Percentiles rank a stretch among this genome's conserved stretches.
These are phyloP conservation scores for Ceratobasidium sp. DNA, from an alignment of 1,284 basidiomycete genomes.

Conservation along the genomic window DNA sequence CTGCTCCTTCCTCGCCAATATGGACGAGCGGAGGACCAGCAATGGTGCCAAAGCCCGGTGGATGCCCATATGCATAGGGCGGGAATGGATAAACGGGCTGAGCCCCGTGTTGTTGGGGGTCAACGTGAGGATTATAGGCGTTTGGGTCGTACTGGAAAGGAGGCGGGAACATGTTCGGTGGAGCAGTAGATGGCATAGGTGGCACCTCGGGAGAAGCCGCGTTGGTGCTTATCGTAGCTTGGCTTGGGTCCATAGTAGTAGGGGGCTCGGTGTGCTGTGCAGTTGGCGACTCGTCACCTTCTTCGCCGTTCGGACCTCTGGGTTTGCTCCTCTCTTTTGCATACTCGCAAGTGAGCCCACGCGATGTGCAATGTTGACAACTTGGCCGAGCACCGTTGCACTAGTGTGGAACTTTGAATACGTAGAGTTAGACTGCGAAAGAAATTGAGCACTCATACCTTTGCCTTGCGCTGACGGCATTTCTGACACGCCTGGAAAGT, in stretches of 20 bases:
- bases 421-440: conserved; percentile 36
- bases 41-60: conserved; percentile 29
- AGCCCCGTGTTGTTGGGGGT: conserved; percentile 35
- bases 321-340: conserved; percentile 62
- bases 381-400: conserved; percentile 65
- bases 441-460: conserved; percentile 54
- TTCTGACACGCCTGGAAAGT: conserved; percentile 67
- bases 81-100: conserved; percentile 37
- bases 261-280: conserved; percentile 19
- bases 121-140: conserved; percentile 34
- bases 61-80: conserved; percentile 25
- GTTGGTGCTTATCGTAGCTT: conserved; percentile 6
- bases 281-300: conserved; percentile 12
- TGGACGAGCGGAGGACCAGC: conserved; percentile 35
- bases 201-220: conserved; percentile 1
- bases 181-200: conserved; percentile 9
- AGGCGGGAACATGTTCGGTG: conserved; percentile 36
- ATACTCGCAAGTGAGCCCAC: conserved; percentile 63
- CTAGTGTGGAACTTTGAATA: conserved; percentile 50
- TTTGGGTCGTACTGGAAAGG: conserved; percentile 36
- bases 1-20: conserved; percentile 31
- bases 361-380: conserved; percentile 60
- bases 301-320: conserved; percentile 31
- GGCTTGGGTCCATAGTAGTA: conserved; percentile 34
- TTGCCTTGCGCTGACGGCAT: conserved; percentile 67